Evolutionary conservation across 345 rosid species (phyloP), one percentile per base, ranked within the genome.

Genomic region (Lumnitzera littorea): DNA sequence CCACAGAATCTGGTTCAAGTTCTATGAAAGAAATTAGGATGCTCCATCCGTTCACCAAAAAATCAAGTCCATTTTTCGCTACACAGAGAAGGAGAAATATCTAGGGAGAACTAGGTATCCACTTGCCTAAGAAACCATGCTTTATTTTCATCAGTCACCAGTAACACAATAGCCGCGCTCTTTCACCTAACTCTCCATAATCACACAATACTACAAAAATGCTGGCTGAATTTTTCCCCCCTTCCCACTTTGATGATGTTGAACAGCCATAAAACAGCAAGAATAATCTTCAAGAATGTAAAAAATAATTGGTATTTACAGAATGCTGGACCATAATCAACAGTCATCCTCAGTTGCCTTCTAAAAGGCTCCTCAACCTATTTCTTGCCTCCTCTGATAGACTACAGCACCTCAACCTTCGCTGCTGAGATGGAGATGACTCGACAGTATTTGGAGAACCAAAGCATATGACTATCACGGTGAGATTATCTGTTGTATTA

Each of bases 341-440:
- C n/a, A 50, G 5, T 31, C 50, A 55, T 50, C 27, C 24, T 86
- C 87, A 86, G 69, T 83, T 82, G 76, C 86, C 84, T 76, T 69
- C 87, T 14, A 86, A 36, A 58, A 71, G 67, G 77, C 74, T 78
- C 70, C 70, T 76, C 74, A 86, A 62, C 72, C 51, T 80, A 63
- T 50, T 84, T 46, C 76, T 71, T 1, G 87, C 76, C 54, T 86
- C 89, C 66, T 84, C 82, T 0, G 89, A 76, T 5, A 86, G 74
- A 43, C 66, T n/a, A 41, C 25, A 59, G 58, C 66, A 67, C 71
- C 82, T 73, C 41, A 75, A 54, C 69, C 86, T 80, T 63, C 69
- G 60, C 55, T 71, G 67, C 31, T 53, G 89, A 56, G 85, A 80
- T 43, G 77, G 72, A 31, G 77, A 74, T 47, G 84, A 69, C 58